phyloP scores from a whole-genome alignment of 2,329 filamentous ascomycete species.

The Colletotrichum spaethianum region DNA sequence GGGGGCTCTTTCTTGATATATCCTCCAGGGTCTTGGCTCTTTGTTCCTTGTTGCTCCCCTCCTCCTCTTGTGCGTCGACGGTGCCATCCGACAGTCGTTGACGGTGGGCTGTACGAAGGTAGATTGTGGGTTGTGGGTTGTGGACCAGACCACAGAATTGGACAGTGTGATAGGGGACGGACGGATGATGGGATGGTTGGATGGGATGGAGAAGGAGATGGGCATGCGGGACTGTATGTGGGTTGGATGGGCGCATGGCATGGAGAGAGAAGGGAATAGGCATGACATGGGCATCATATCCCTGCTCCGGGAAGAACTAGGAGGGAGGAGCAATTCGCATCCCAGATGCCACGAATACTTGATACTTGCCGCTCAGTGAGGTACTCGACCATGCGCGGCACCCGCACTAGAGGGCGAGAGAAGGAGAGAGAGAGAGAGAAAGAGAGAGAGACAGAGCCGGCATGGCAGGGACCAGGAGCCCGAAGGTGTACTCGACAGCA shows the following conservation, averaged over 20 bases:
- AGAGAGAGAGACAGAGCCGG: neutral
- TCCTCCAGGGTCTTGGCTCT: constrained; percentile 34
- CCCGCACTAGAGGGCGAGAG: neutral
- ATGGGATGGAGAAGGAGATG: constrained; percentile 32
- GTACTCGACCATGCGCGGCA: neutral
- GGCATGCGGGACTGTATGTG: constrained; percentile 15
- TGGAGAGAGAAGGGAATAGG: constrained; percentile 34
- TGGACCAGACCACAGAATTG: constrained; percentile 24
- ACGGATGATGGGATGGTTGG: constrained; percentile 22
- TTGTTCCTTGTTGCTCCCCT: neutral
- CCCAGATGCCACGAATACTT: constrained; percentile 5
- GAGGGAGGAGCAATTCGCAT: constrained; percentile 28
- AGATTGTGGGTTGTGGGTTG: neutral
- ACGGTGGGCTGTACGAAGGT: constrained; percentile 30
- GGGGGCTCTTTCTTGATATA: constrained; percentile 41
- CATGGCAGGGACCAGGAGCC: neutral
- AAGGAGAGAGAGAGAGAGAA: neutral
- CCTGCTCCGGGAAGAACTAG: constrained; percentile 10
- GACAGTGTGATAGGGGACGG: constrained; percentile 27
- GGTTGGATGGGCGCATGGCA: constrained; percentile 26
- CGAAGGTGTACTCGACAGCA: neutral
- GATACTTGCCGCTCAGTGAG: neutral
- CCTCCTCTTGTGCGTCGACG: constrained; percentile 14
- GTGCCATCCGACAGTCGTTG: constrained; percentile 23
- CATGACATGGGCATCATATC: constrained; percentile 32